A percentile compares a stretch with the other conserved stretches of the same genome.
Conservation (phyloP, 2,329 filamentous ascomycete species). For the Penicillium sp. region DNA sequence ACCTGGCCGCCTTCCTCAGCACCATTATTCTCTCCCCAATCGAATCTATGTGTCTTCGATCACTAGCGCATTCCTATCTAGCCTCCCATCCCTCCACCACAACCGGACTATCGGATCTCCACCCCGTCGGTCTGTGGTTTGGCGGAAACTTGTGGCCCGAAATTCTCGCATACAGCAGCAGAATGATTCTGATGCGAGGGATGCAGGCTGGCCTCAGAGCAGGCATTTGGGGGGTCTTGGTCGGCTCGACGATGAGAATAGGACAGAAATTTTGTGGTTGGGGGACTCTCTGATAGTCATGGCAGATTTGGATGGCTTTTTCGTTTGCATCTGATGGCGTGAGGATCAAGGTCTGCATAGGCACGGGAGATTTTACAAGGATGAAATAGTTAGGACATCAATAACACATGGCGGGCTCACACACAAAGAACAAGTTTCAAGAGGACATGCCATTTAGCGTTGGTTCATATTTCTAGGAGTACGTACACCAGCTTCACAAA, state of each 20-base stretch:
- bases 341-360: not conserved
- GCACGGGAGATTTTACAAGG: not conserved
- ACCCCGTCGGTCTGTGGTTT: constrained; percentile 36
- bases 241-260: constrained; percentile 41
- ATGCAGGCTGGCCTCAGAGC: constrained; percentile 42
- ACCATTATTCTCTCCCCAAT: constrained; percentile 43
- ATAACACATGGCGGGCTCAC: too few species aligned
- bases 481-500: constrained; percentile 16
- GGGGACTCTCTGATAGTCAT: constrained; percentile 32
- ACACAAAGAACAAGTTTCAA: not conserved
- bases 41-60: constrained; percentile 45
- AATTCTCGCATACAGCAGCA: constrained; percentile 38
- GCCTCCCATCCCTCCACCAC: constrained; percentile 29
- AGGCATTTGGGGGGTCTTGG: constrained; percentile 41
- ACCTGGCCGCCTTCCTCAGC: constrained; percentile 42
- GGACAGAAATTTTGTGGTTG: constrained; percentile 45
- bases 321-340: not conserved
- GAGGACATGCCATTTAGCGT: not conserved
- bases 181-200: constrained; percentile 40
- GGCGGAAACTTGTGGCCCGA: constrained; percentile 36
- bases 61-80: constrained; percentile 42
- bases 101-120: constrained; percentile 33
- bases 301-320: not conserved
- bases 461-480: constrained; percentile 17
- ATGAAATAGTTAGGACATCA: too few species aligned